phyloP scores from a whole-genome alignment of 257 asterid genomes.

The Henckelia pumila region DNA sequence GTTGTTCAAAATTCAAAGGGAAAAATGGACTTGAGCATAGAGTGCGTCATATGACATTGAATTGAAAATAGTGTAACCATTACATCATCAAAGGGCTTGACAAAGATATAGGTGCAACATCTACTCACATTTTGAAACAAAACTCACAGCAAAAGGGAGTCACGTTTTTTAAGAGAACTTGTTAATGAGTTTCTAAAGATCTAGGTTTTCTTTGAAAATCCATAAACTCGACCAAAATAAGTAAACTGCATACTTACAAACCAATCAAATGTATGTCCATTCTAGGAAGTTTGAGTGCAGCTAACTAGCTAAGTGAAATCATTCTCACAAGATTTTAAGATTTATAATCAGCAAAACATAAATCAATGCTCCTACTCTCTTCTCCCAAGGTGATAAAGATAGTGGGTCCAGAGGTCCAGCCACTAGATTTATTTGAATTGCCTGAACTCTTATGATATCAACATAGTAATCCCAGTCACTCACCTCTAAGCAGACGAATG shows the following conservation, averaged over 20 bases:
- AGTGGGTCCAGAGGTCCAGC: background rate
- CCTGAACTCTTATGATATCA: constrained; percentile 4
- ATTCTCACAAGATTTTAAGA: background rate
- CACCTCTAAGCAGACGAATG: constrained; percentile 90
- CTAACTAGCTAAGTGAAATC: background rate
- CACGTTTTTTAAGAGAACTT: background rate
- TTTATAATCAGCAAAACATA: background rate
- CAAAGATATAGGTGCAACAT: constrained; percentile 14
- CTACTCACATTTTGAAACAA: constrained; percentile 8
- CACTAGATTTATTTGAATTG: constrained; percentile 12
- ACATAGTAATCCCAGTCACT: constrained; percentile 25
- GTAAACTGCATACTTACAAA: background rate
- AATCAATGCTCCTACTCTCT: no score
- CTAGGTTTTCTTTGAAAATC: background rate
- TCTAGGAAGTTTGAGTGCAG: background rate
- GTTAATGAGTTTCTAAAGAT: background rate
- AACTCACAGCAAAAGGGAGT: background rate
- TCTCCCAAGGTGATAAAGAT: background rate
- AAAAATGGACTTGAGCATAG: background rate
- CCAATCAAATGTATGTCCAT: background rate
- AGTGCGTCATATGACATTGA: background rate
- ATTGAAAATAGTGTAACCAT: background rate
- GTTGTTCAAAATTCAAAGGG: constrained; percentile 21
- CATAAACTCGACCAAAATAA: background rate
- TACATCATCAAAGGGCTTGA: constrained; percentile 20